phyloP scores from a whole-genome alignment of 2,329 filamentous ascomycete genomes.

The Trichoderma sp. region DNA sequence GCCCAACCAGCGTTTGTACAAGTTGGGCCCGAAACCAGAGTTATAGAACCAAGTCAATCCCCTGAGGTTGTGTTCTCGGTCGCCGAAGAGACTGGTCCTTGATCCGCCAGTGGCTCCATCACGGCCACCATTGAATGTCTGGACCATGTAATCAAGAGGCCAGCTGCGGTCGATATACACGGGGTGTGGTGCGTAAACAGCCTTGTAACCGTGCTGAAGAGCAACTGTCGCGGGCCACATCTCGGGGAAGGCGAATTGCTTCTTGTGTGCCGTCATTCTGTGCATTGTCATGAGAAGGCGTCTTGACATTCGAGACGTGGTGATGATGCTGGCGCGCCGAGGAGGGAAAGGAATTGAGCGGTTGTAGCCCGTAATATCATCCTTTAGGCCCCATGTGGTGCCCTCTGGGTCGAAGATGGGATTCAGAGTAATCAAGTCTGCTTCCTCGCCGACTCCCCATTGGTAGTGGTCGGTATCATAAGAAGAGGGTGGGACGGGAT shows the following conservation, averaged over 20 bases:
- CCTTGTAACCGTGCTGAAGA: slow-evolving; percentile 89
- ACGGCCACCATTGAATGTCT: slow-evolving; percentile 74
- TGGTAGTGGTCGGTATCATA: slow-evolving; percentile 77
- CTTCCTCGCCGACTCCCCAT: slow-evolving; percentile 89
- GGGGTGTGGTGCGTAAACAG: slow-evolving; percentile 85
- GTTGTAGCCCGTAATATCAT: slow-evolving; percentile 85
- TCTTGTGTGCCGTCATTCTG: slow-evolving; percentile 77
- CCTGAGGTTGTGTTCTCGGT: slow-evolving; percentile 83
- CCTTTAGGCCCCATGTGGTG: slow-evolving; percentile 77
- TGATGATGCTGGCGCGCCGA: slow-evolving; percentile 84
- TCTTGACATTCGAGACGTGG: slow-evolving; percentile 77
- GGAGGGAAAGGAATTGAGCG: slow-evolving; percentile 57
- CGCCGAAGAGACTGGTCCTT: slow-evolving; percentile 71
- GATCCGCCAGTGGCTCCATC: slow-evolving; percentile 74
- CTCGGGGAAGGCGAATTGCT: slow-evolving; percentile 89
- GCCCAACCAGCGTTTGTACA: slow-evolving; percentile 86
- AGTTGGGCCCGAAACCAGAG: slow-evolving; percentile 72
- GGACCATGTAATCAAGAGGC: slow-evolving; percentile 75
- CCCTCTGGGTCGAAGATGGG: slow-evolving; percentile 87
- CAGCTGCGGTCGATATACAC: slow-evolving; percentile 84
- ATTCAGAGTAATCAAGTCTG: slow-evolving; percentile 87
- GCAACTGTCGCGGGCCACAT: slow-evolving; percentile 93
- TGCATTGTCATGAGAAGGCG: slow-evolving; percentile 85
- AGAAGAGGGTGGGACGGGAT: slow-evolving; percentile 65
- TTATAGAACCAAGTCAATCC: slow-evolving; percentile 93